Evolutionary conservation across 805 yeast genomes (phyloP), one percentile per base, ranked within the genome.

Genomic region (Wickerhamiella australiensis): DNA sequence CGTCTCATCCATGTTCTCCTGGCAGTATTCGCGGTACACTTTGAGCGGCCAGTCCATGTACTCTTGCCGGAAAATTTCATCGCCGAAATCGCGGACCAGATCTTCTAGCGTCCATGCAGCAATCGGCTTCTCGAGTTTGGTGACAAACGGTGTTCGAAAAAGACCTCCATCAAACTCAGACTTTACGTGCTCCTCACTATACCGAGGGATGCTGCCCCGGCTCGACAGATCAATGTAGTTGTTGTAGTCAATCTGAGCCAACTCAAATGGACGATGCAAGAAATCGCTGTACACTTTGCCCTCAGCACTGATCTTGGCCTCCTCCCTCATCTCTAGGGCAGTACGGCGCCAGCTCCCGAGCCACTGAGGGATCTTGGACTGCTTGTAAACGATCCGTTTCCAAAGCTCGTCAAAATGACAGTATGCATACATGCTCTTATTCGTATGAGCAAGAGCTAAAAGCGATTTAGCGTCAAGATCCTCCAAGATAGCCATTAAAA

Each of bases 201-300:
- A 33, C 15, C 36, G 27, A 1, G 42, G 41, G 56, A 47, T 56
- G 9, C 33, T 21, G 47, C 55, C 47, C 7, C 25, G 13, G n/a
- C 5, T 11, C 47, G 29, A 61, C 58, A 70, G 70, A 23, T 65
- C 61, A 56, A 82, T 76, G 3, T 77, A 58, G 22, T 64, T 59
- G 3, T 61, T 56, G 61, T 83, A 84, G 59, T 82, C 73, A 17
- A 85, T 70, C 54, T 80, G 82, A 0, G 94, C 72, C 54, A 92
- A 80, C 59, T 85, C 92, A 58, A 75, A 86, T 2, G 96, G 95
- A 46, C 92, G 71, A 62, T 80, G 87, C 12, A 88, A 63, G n/a
- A 76, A 56, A 60, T 87, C 96, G 0, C 94, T 82, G 60, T 81
- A 85, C 3, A 86, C 73, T 23, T 42, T 43, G 67, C 73, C 57